Percentiles rank a stretch among this genome's conserved stretches.
These are phyloP conservation scores for Plasmodium fragile DNA, from an alignment of 169 alveolate genomes.

Conservation along the genomic window DNA sequence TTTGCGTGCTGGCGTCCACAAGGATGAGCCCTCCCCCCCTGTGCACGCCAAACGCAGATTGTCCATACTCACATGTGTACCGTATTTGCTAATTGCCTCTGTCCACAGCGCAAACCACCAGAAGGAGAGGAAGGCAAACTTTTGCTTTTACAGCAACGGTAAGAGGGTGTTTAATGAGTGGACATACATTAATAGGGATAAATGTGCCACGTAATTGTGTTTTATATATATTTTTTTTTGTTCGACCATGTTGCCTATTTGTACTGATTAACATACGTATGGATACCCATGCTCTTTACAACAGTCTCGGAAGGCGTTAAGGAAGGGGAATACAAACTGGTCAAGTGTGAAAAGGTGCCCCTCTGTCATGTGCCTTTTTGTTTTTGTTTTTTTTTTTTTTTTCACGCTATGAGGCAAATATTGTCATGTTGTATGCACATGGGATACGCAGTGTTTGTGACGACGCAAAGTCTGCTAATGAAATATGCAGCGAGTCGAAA, in stretches of 20 bases:
- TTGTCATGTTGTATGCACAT: neutral
- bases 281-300: neutral
- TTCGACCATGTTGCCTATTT: neutral
- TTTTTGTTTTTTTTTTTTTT: neutral
- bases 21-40: neutral
- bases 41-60: neutral
- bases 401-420: neutral
- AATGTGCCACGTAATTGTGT: neutral
- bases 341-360: conserved; percentile 34
- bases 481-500: neutral
- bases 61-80: neutral
- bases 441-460: neutral
- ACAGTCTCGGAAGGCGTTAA: conserved; percentile 59
- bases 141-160: conserved; percentile 42
- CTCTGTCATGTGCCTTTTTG: neutral
- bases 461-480: neutral
- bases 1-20: neutral
- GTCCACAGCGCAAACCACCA: neutral
- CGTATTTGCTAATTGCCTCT: neutral
- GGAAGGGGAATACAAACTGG: conserved; percentile 46
- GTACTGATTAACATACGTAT: neutral
- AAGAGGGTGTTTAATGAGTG: neutral
- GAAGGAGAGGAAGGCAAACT: neutral
- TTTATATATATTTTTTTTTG: neutral
- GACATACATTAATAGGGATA: neutral